These are phyloP conservation scores for Monosporascus cannonballus DNA, from an alignment of 2,329 filamentous ascomycete species.

Conservation along the genomic window DNA sequence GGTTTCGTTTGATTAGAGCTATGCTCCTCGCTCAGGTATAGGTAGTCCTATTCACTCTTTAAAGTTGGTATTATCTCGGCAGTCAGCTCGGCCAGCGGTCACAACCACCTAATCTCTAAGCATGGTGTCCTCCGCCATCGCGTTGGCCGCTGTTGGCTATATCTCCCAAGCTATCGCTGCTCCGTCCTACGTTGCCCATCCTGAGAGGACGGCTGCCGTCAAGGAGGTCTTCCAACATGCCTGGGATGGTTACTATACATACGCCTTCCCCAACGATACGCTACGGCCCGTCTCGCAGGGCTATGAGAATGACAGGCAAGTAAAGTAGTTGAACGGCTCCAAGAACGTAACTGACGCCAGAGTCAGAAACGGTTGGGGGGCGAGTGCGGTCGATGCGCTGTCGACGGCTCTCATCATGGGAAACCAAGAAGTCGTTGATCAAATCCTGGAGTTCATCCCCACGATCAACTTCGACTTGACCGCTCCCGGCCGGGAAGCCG, in stretches of 20 bases:
- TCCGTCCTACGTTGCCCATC: slow-evolving; percentile 25
- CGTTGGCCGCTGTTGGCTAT: slow-evolving; percentile 13
- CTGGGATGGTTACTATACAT: slow-evolving; percentile 67
- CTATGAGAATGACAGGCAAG: slow-evolving; percentile 63
- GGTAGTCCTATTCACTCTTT: slow-evolving; percentile 8
- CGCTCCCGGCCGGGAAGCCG: slow-evolving; percentile 31
- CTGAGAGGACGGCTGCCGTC: slow-evolving; percentile 50
- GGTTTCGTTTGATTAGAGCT: too few species aligned
- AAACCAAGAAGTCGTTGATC: slow-evolving; percentile 57
- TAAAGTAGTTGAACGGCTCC: slow-evolving; percentile 1
- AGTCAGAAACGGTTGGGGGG: slow-evolving; percentile 74
- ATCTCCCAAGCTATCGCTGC: slow-evolving; percentile 15
- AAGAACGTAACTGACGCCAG: slow-evolving; percentile 9
- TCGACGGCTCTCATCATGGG: slow-evolving; percentile 76
- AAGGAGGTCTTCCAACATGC: slow-evolving; percentile 64
- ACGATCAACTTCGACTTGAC: slow-evolving; percentile 66
- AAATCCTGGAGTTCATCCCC: slow-evolving; percentile 66
- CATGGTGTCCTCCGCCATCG: slow-evolving; percentile 19
- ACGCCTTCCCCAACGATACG: slow-evolving; percentile 75
- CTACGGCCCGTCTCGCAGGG: slow-evolving; percentile 61
- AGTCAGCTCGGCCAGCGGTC: not conserved
- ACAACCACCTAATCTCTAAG: slow-evolving; percentile 4
- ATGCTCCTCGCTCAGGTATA: not conserved
- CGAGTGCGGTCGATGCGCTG: slow-evolving; percentile 74
- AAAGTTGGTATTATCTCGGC: slow-evolving; percentile 6